Base-by-base conservation (phyloP, 2,329 filamentous ascomycete species). In the Pyrenochaeta sp. region DNA sequence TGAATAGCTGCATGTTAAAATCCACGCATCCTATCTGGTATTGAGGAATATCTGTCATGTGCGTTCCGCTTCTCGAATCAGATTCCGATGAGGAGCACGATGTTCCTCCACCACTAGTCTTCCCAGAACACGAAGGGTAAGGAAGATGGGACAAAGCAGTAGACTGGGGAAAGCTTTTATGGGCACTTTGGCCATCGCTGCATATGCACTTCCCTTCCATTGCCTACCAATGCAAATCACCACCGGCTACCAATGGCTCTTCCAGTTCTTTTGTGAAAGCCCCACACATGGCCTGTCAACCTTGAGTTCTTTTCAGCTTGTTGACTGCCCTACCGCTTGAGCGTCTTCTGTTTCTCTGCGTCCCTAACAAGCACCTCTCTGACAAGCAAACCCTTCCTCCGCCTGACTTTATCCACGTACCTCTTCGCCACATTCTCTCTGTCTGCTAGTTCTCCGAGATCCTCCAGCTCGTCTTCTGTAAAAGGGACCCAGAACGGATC, bases 401-500 rank as follows among this genome's bases (percentile, higher is more conserved):
- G 85, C 72, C 95, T 84, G 40, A 99, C 94, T 37, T 86, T 83
- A 80, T 99, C 95, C 86, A 99, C 93, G 82, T 98, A 98, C 74
- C 91, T 82, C 86, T 96, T 97, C 25, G 95, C 95, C 50, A 98
- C 91, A 79, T 97, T 98, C 83, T 98, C 95, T 73, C 87, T 87
- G 80, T 99, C 95, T 3, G 92, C 95, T 75, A 94, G 82, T 82
- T 98, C 94, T 27, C 95, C 95, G 59, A 99, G 80, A 82, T 99
- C 95, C 83, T 99, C 95, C 50, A 99, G 80, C 73, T 99, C 92
- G 76, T 98, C 95, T 74, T 98, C 95, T 0, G 94, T 98, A 65
- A 92, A 93, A 1, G 95, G 95, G 46, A 96, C 93, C 95, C 95
- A 99, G 81, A 96, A 96, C 0, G 95, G 95, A 81, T 99, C 95